phyloP scores from a whole-genome alignment of 345 rosid species.

The Viola odorata region DNA sequence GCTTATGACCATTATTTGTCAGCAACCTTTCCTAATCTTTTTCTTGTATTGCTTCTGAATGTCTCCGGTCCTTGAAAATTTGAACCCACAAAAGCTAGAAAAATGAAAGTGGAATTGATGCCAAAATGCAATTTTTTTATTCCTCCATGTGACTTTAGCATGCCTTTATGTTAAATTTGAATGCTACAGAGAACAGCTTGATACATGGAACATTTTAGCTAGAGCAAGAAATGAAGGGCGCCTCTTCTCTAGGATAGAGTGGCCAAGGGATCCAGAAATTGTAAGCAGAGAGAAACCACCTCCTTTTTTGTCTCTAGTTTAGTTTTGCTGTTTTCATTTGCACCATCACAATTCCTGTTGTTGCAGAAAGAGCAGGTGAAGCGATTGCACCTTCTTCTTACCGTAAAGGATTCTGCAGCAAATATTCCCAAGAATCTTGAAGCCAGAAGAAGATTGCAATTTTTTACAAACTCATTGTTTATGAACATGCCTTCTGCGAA shows the following conservation, averaged over 20 bases:
- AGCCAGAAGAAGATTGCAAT: slow-evolving; percentile 93
- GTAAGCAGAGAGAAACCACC: slow-evolving; percentile 33
- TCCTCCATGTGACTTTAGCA: background rate
- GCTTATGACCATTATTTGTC: too few relatives aligned
- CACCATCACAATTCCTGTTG: slow-evolving; percentile 20
- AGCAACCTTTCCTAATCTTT: too few relatives aligned
- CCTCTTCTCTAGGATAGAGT: slow-evolving; percentile 70
- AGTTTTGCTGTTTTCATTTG: slow-evolving; percentile 19
- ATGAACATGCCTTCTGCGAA: slow-evolving; percentile 91
- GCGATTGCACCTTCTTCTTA: slow-evolving; percentile 89
- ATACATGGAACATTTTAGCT: slow-evolving; percentile 90
- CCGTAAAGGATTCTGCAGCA: slow-evolving; percentile 89
- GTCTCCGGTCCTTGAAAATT: too few relatives aligned
- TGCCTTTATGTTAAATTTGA: slow-evolving; percentile 10
- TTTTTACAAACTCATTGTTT: slow-evolving; percentile 84
- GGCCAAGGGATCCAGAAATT: slow-evolving; percentile 96
- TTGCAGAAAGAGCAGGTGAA: slow-evolving; percentile 89
- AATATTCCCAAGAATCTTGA: slow-evolving; percentile 97
- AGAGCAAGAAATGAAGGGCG: slow-evolving; percentile 83
- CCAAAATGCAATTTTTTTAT: too few relatives aligned
- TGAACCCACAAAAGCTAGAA: too few relatives aligned
- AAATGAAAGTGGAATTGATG: too few relatives aligned
- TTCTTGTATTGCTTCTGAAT: too few relatives aligned
- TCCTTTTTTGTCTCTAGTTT: background rate
- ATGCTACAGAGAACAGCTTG: slow-evolving; percentile 78